phyloP scores from a whole-genome alignment of 1,284 basidiomycete genomes.

The Malassezia arunalokei region DNA sequence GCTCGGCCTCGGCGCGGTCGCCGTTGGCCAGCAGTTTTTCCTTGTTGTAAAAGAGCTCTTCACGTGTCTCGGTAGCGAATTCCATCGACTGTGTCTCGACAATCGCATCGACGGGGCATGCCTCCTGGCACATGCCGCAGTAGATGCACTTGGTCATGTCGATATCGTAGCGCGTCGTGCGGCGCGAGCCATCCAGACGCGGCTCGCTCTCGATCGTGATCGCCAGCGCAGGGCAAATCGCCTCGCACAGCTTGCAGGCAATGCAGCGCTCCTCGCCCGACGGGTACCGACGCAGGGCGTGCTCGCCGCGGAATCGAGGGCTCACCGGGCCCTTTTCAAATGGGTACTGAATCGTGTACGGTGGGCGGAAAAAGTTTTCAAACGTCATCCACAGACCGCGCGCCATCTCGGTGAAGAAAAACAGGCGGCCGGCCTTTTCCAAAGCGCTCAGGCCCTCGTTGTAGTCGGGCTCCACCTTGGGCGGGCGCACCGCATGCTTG shows the following conservation, averaged over 20 bases:
- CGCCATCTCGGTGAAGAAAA: slow-evolving; percentile 98
- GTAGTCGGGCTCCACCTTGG: slow-evolving; percentile 42
- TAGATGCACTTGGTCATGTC: slow-evolving; percentile 60
- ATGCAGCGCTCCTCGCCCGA: slow-evolving; percentile 98
- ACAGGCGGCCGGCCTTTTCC: slow-evolving; percentile 88
- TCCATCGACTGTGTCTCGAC: slow-evolving; percentile 62
- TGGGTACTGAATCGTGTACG: slow-evolving; percentile 78
- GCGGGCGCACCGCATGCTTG: slow-evolving; percentile 8
- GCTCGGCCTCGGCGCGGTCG: slow-evolving; percentile 84
- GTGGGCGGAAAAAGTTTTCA: slow-evolving; percentile 91
- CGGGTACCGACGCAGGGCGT: slow-evolving; percentile 93
- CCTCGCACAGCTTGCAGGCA: slow-evolving; percentile 97
- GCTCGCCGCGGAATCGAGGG: slow-evolving; percentile 95
- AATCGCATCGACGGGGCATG: slow-evolving; percentile 97
- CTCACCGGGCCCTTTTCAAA: slow-evolving; percentile 89
- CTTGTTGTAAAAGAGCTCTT: slow-evolving; percentile 98
- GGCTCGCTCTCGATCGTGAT: slow-evolving; percentile 99
- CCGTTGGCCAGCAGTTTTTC: slow-evolving; percentile 82
- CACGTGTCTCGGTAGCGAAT: slow-evolving; percentile 90
- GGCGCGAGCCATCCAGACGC: slow-evolving; percentile 82
- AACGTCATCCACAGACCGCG: slow-evolving; percentile 98
- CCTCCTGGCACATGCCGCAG: slow-evolving; percentile 56
- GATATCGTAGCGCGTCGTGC: slow-evolving; percentile 96
- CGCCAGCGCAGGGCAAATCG: slow-evolving; percentile 97
- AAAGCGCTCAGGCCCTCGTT: slow-evolving; percentile 55